phyloP scores from a whole-genome alignment of 2,329 filamentous ascomycete species.

The Hypoxylon sp. region DNA sequence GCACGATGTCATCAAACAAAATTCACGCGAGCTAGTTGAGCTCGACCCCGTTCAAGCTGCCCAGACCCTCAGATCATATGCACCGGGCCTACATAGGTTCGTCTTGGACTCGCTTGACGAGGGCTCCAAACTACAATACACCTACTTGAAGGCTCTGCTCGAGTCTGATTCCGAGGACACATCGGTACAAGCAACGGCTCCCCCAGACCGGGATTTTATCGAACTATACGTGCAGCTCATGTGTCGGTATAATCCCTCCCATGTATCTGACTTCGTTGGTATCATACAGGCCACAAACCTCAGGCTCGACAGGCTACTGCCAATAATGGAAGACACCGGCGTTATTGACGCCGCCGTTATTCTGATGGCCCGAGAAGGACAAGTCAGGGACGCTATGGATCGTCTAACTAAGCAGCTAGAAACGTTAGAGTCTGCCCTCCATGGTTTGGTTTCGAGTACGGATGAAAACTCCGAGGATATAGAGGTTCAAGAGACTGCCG shows the following conservation, averaged over 20 bases:
- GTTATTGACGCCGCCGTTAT: constrained; percentile 93
- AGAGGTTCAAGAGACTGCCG: constrained; percentile 68
- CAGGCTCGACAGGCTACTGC: constrained; percentile 79
- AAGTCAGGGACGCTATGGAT: constrained; percentile 82
- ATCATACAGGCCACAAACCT: constrained; percentile 79
- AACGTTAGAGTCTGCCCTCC: constrained; percentile 79
- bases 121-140: constrained; percentile 71
- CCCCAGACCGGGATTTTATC: constrained; percentile 67
- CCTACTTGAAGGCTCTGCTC: constrained; percentile 79
- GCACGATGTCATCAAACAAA: constrained; percentile 68
- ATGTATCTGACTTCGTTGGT: constrained; percentile 86
- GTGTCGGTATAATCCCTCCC: constrained; percentile 82
- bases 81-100: constrained; percentile 70
- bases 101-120: constrained; percentile 69
- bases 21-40: constrained; percentile 71
- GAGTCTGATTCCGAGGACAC: constrained; percentile 62
- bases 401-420: constrained; percentile 82
- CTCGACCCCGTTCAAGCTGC: constrained; percentile 74
- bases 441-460: constrained; percentile 72
- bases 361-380: constrained; percentile 87
- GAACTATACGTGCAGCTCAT: constrained; percentile 91
- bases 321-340: constrained; percentile 86
- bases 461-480: constrained; percentile 63
- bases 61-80: constrained; percentile 66
- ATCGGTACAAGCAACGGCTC: constrained; percentile 44